Percentiles rank a stretch among this genome's conserved stretches.
phyloP scores from a whole-genome alignment of 1,284 basidiomycete genomes.

The Exobasidium rhododendri region DNA sequence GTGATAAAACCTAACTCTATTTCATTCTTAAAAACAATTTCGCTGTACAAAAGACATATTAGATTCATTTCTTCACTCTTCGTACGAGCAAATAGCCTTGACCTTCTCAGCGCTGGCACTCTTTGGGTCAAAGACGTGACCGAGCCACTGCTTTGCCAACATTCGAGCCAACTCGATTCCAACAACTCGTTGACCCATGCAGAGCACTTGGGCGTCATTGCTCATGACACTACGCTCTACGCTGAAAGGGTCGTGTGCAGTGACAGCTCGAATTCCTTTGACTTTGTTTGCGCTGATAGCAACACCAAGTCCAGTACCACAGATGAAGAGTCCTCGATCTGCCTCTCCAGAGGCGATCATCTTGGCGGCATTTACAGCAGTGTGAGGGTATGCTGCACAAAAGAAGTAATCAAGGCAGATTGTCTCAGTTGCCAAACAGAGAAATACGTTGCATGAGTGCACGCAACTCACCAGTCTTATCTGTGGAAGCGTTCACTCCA shows the following conservation, averaged over 20 bases:
- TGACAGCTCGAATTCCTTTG: slow-evolving; percentile 56
- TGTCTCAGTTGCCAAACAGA: neutral
- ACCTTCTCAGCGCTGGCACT: slow-evolving; percentile 57
- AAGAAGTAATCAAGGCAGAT: neutral
- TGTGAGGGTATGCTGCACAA: slow-evolving; percentile 56
- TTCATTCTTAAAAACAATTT: no score
- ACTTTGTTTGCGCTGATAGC: slow-evolving; percentile 57
- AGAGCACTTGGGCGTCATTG: slow-evolving; percentile 58
- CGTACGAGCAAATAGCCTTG: slow-evolving; percentile 48
- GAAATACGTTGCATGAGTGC: neutral
- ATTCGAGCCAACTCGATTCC: slow-evolving; percentile 57
- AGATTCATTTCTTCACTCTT: neutral
- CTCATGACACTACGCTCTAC: slow-evolving; percentile 58
- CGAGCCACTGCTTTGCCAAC: slow-evolving; percentile 57
- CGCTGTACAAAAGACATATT: neutral
- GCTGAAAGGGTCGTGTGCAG: slow-evolving; percentile 58
- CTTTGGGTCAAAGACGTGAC: slow-evolving; percentile 56
- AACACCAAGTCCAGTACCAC: slow-evolving; percentile 58
- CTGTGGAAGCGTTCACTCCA: slow-evolving; percentile 34
- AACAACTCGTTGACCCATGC: slow-evolving; percentile 58
- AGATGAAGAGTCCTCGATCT: slow-evolving; percentile 58
- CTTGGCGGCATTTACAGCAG: slow-evolving; percentile 57
- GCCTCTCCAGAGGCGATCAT: slow-evolving; percentile 57
- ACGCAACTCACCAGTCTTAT: slow-evolving; percentile 42
- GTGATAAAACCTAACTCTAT: no score